phyloP scores from a whole-genome alignment of 2,329 filamentous ascomycete species.

The Fusarium fujikuroi region DNA sequence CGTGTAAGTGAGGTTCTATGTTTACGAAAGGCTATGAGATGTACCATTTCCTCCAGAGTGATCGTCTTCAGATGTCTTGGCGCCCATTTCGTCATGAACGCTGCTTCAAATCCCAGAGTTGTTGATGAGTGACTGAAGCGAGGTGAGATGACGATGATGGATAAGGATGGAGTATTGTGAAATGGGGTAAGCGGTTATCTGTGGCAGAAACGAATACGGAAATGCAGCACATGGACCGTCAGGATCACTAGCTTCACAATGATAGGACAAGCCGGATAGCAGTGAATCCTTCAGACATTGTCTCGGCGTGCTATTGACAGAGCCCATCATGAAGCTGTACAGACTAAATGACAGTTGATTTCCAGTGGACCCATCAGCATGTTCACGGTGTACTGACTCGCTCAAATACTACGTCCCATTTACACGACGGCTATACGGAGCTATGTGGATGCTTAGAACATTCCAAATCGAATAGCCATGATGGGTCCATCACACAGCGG shows the following conservation, averaged over 20 bases:
- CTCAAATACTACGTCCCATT: neutral
- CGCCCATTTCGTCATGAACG: slow-evolving; percentile 52
- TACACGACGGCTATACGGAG: neutral
- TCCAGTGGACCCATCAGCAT: too few species aligned
- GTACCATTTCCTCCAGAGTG: slow-evolving; percentile 48
- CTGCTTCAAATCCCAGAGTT: slow-evolving; percentile 10
- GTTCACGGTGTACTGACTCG: neutral
- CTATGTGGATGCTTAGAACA: neutral
- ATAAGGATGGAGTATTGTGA: neutral
- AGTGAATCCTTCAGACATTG: neutral
- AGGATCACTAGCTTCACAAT: neutral
- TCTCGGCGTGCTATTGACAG: neutral
- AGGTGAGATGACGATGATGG: slow-evolving; percentile 11
- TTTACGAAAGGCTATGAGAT: neutral
- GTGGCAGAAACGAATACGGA: slow-evolving; percentile 18
- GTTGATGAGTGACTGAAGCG: neutral
- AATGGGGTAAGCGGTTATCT: slow-evolving; percentile 15
- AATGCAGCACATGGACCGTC: slow-evolving; percentile 5
- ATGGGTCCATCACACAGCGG: neutral
- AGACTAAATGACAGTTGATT: neutral
- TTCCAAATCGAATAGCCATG: neutral
- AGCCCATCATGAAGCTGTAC: neutral
- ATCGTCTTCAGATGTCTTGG: slow-evolving; percentile 53
- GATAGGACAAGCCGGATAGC: neutral
- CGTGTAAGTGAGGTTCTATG: slow-evolving; percentile 6